Conservation (phyloP, 805 yeast genomes). For the Saturnispora saitoi region DNA sequence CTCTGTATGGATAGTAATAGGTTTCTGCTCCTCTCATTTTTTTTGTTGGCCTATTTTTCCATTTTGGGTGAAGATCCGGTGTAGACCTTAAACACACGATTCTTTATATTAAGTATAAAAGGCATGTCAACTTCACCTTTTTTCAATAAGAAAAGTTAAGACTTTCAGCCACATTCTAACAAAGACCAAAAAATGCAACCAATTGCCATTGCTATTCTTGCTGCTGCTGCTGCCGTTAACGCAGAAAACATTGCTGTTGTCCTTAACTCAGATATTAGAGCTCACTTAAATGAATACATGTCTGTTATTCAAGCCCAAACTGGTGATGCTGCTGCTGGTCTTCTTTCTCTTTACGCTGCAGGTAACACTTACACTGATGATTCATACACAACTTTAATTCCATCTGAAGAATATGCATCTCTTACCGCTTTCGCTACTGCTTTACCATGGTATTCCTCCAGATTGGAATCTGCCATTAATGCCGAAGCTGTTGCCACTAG, state of each 20-base stretch:
- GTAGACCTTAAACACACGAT: too few relatives aligned
- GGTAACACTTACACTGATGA: slow-evolving; percentile 36
- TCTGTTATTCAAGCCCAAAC: slow-evolving; percentile 26
- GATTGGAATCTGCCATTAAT: slow-evolving; percentile 20
- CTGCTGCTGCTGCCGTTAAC: slow-evolving; percentile 18
- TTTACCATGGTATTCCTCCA: slow-evolving; percentile 29
- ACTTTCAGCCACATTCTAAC: neutral
- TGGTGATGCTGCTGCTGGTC: slow-evolving; percentile 21
- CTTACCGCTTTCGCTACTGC: slow-evolving; percentile 25
- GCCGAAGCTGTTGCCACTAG: slow-evolving; percentile 9
- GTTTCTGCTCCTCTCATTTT: too few relatives aligned
- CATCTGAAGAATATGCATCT: slow-evolving; percentile 13
- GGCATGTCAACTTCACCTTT: neutral
- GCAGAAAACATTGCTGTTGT: slow-evolving; percentile 29
- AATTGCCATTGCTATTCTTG: slow-evolving; percentile 18
- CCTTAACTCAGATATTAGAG: slow-evolving; percentile 30
- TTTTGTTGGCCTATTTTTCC: too few relatives aligned
- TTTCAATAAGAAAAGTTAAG: neutral
- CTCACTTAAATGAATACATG: slow-evolving; percentile 27
- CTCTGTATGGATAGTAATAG: too few relatives aligned
- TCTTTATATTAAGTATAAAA: too few relatives aligned
- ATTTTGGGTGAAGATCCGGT: too few relatives aligned
- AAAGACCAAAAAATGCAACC: slow-evolving; percentile 23
- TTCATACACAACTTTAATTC: slow-evolving; percentile 35
- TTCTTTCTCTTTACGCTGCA: slow-evolving; percentile 27